Percentiles rank a stretch among this genome's conserved stretches.
phyloP scores from a whole-genome alignment of 108 stramenopile genomes.

The Poteriospumella lacustris region DNA sequence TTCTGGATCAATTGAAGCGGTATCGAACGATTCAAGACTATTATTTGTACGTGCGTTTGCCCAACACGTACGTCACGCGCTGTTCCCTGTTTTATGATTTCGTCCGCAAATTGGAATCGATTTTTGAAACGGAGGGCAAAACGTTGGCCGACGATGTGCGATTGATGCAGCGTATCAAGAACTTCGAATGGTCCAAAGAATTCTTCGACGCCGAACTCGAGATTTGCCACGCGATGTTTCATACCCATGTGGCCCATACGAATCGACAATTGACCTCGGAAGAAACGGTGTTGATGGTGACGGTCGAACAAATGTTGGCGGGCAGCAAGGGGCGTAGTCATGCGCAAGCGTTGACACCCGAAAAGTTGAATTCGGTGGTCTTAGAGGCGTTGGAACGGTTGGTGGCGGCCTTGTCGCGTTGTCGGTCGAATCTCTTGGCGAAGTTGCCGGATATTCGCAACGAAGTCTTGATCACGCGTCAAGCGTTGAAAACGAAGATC shows the following conservation, averaged over 20 bases:
- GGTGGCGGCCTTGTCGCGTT: not conserved
- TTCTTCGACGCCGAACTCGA: slow-evolving; percentile 21
- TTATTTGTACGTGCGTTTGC: not conserved
- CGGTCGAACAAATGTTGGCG: not conserved
- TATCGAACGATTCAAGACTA: not conserved
- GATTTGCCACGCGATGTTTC: not conserved
- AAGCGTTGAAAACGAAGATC: not conserved
- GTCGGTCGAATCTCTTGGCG: not conserved
- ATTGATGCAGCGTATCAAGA: slow-evolving; percentile 9
- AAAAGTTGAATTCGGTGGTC: not conserved
- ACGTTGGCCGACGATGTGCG: not conserved
- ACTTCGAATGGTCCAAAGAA: slow-evolving; percentile 13
- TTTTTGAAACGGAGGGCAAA: not conserved
- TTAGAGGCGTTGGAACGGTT: not conserved
- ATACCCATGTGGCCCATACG: not conserved
- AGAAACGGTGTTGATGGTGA: not conserved
- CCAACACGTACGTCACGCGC: not conserved
- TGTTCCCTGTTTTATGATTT: slow-evolving; percentile 3
- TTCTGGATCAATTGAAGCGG: not conserved
- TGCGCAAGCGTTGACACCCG: not conserved
- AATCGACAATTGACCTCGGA: not conserved
- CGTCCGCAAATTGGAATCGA: not conserved
- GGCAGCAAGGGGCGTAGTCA: not conserved
- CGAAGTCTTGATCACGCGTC: not conserved
- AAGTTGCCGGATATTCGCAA: not conserved